phyloP scores from a whole-genome alignment of 2,329 filamentous ascomycete species.

The Helminthosporium solani region DNA sequence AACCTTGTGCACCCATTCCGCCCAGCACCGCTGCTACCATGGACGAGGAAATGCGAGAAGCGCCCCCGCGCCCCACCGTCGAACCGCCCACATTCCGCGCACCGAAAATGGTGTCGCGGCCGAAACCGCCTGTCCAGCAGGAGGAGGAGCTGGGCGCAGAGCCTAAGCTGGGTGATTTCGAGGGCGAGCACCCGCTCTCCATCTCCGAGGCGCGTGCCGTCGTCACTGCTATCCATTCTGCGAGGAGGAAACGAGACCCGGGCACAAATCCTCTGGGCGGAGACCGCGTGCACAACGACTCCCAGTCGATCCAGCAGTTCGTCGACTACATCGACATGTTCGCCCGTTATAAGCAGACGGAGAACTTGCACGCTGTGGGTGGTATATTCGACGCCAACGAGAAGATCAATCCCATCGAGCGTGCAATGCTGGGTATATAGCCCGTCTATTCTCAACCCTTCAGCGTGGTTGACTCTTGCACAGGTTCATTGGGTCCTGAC shows the following conservation, averaged over 20 bases:
- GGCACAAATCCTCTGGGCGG: constrained; percentile 69
- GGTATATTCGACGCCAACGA: constrained; percentile 76
- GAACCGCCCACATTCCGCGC: constrained; percentile 30
- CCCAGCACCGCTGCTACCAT: constrained; percentile 19
- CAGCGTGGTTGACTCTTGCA: constrained; percentile 11
- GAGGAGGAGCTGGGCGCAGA: constrained; percentile 84
- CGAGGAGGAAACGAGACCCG: constrained; percentile 69
- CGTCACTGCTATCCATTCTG: constrained; percentile 83
- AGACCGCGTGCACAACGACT: constrained; percentile 69
- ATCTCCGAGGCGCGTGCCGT: constrained; percentile 90
- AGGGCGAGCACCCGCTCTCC: constrained; percentile 86
- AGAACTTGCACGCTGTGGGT: constrained; percentile 93
- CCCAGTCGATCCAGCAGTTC: constrained; percentile 75
- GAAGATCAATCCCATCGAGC: constrained; percentile 87
- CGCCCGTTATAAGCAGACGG: constrained; percentile 91
- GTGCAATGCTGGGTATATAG: constrained; percentile 73
- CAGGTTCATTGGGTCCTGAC: constrained; percentile 89
- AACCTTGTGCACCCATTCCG: not conserved
- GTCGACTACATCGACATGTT: constrained; percentile 93
- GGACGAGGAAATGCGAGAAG: constrained; percentile 33
- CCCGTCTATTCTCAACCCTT: not conserved
- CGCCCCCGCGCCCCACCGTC: constrained; percentile 15
- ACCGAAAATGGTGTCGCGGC: constrained; percentile 39
- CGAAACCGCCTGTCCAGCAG: constrained; percentile 65
- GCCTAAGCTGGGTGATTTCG: constrained; percentile 89